Base-by-base conservation (phyloP, 208 protist genomes). In the Leishmania tarentolae region DNA sequence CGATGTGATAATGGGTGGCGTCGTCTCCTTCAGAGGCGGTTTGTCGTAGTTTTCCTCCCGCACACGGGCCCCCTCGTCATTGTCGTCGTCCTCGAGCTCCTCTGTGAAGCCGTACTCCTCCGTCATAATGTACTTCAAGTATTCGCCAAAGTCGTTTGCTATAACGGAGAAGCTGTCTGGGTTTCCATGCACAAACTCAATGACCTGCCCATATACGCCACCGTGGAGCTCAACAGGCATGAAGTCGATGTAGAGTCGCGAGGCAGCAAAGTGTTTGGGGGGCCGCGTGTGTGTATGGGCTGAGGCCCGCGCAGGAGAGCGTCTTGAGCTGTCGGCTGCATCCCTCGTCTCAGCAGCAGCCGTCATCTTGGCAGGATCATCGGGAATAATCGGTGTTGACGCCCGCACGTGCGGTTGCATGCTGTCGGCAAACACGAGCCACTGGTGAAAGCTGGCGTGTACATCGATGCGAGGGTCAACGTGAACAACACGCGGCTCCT, bases 91-190 rank as follows among this genome's bases (percentile, higher is more conserved):
- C 47, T 90, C 88, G 24, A 91, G 78, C 70, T 92, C 82, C 80
- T 92, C 87, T 19, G 86, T 94, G 71, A 94, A 94, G 63, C 87
- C 87, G 80, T 86, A 92, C 82, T 94, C 91, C 56, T 91, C 85
- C 1, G 70, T 56, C 81, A 94, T 94, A 59, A 92, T 75, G 47
- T 83, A 76, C 71, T 89, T 88, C 35, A 94, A 73, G 75, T 94
- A 94, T 28, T 83, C 83, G n/a, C 87, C 87, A 74, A 94, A 94
- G 83, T 91, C 80, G 15, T 72, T 66, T 37, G 91, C 88, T 15
- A 94, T 83, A 13, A 94, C 91, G 57, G 59, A 76, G 74, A 91
- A 93, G 80, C 87, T 87, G 69, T 88, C 88, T 13, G 72, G 83
- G 37, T 78, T 77, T 5, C 84, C 79, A 35, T 87, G 87, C 37